These are phyloP conservation scores for Acacia crassicarpa DNA, from an alignment of 306 rosid species.

Conservation along the genomic window DNA sequence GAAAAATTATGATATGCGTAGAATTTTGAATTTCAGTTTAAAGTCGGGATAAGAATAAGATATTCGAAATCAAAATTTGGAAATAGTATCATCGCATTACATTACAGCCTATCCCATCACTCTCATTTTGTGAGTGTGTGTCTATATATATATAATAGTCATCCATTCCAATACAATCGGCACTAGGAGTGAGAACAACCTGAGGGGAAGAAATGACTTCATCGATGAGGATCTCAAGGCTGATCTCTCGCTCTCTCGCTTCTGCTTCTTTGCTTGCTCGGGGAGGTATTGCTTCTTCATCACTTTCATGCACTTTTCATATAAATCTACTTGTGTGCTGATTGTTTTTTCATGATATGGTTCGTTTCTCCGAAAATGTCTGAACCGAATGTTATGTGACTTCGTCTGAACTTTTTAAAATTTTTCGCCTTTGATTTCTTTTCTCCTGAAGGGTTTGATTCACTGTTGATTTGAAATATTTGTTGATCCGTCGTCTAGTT, in stretches of 20 bases:
- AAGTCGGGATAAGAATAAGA: neutral
- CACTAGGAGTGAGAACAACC: neutral
- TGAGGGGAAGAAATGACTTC: constrained; percentile 47
- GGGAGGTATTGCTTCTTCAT: constrained; percentile 45
- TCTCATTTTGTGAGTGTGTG: neutral
- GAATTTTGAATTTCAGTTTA: neutral
- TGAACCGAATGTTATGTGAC: neutral
- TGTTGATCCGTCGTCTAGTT: neutral
- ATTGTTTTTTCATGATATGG: neutral
- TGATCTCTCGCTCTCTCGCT: constrained; percentile 57
- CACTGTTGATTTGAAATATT: neutral
- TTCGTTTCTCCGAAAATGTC: neutral
- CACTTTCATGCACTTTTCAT: neutral
- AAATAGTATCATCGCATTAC: neutral
- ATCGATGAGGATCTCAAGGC: constrained; percentile 41
- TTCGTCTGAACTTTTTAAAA: neutral
- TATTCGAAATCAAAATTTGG: neutral
- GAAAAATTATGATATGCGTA: neutral
- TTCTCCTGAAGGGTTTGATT: neutral
- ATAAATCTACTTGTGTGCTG: neutral
- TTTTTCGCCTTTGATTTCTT: neutral
- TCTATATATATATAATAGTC: neutral
- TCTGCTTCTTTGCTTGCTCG: constrained; percentile 46
- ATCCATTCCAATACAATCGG: neutral
- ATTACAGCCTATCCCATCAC: neutral